These are phyloP conservation scores for Garcia nutans DNA, from an alignment of 345 rosid species.

Conservation along the genomic window DNA sequence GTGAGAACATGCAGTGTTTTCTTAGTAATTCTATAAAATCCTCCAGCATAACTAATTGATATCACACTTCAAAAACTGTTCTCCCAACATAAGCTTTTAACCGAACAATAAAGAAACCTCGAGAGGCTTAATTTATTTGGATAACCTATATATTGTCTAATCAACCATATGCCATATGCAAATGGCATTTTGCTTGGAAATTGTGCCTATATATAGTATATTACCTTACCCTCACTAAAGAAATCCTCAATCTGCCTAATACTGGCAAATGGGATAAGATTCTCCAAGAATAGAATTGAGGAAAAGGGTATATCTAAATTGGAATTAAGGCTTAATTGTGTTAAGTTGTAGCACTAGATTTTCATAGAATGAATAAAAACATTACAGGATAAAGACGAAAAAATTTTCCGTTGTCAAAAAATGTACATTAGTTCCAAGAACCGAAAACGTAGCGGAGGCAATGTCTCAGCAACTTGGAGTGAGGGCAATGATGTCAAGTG, in stretches of 20 bases:
- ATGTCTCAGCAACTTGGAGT: not conserved
- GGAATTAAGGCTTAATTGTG: no score
- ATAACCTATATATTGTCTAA: not conserved
- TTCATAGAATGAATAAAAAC: not conserved
- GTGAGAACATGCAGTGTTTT: no score
- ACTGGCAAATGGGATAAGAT: not conserved
- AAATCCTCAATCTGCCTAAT: not conserved
- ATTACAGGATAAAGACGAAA: not conserved
- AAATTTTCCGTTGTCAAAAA: not conserved
- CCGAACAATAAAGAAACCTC: no score
- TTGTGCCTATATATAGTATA: not conserved
- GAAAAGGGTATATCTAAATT: not conserved
- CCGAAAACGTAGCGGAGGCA: not conserved
- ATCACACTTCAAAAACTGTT: no score
- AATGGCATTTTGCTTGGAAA: not conserved
- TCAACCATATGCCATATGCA: not conserved
- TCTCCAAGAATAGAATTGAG: not conserved
- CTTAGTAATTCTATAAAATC: no score
- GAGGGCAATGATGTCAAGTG: not conserved
- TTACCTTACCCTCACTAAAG: not conserved
- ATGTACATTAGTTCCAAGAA: not conserved
- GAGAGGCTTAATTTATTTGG: not conserved
- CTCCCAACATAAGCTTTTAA: no score
- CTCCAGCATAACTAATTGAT: no score
- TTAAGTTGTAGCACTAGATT: not conserved